Base-by-base conservation (phyloP, 345 rosid genomes). In the Corchorus olitorius region DNA sequence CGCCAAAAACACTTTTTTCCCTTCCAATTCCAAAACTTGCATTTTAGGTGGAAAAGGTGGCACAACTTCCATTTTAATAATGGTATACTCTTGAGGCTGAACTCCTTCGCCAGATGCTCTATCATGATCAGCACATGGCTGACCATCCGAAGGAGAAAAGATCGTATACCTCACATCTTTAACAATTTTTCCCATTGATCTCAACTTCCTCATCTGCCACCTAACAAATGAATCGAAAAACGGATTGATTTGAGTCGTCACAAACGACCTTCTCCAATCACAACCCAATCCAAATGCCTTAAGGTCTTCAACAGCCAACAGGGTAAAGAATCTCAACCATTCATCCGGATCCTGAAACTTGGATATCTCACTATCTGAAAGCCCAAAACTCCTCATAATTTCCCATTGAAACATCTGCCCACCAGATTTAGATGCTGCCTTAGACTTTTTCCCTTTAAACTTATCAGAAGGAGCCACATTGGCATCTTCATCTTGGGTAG, bases 41-140 rank as follows among this genome's bases (percentile, higher is more conserved):
- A 93, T 76, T 78, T 95, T 92, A 15, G 80, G 70, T 6, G 96
- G 93, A 64, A 92, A 92, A 5, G 99, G 98, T 33, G 78, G 56
- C 65, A 84, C 75, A 11, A 93, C 90, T 83, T 93, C 98, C 99
- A 93, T 93, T 87, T 93, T 95, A 45, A 95, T 85, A 56, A 93
- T 86, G 20, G 96, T 90, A 74, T 95, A 95, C 34, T 95, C 99
- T 74, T 93, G 99, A n/a, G 99, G 98, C 83, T 86, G 97, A 55
- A 94, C 95, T 75, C 95, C 98, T 88, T 94, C 98, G 54, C 98
- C 98, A 43, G 81, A 81, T 60, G 99, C 99, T 81, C 98, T 87
- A 81, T 95, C 99, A 69, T 95, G 98, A 84, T 93, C 98, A 0
- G 98, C 98, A 68, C 98, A 95, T 39, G 98, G 99, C 83, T 93